Percentiles rank a stretch among this genome's conserved stretches.
These are phyloP conservation scores for Trichophyton equinum DNA, from an alignment of 2,329 filamentous ascomycete genomes.

Conservation along the genomic window DNA sequence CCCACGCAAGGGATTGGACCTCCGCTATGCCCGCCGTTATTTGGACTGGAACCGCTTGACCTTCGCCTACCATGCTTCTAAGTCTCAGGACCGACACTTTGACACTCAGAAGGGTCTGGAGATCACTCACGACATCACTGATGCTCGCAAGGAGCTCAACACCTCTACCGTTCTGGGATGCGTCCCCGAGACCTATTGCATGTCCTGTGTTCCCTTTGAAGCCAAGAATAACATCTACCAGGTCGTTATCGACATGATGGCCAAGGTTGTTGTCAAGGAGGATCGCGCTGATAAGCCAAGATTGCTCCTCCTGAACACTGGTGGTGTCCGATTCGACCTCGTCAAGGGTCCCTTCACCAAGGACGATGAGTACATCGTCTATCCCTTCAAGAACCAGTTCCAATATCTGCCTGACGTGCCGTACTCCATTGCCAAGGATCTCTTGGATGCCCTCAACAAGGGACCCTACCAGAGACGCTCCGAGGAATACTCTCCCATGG, in stretches of 20 bases:
- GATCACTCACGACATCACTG: constrained; percentile 40
- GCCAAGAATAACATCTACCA: constrained; percentile 44
- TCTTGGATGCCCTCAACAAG: constrained; percentile 19
- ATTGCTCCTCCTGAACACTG: constrained; percentile 49
- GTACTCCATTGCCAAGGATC: constrained; percentile 20
- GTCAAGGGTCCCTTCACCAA: constrained; percentile 50
- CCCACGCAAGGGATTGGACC: constrained; percentile 5
- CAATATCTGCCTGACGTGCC: constrained; percentile 22
- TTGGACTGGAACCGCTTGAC: constrained; percentile 57
- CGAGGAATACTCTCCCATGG: background rate
- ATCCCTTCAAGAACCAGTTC: constrained; percentile 22
- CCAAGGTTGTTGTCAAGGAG: constrained; percentile 40
- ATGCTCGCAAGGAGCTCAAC: constrained; percentile 41
- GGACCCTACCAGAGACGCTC: constrained; percentile 20
- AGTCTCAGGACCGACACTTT: constrained; percentile 36
- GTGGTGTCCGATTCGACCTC: constrained; percentile 49
- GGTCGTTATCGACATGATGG: constrained; percentile 40
- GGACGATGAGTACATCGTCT: constrained; percentile 21
- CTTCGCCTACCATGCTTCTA: constrained; percentile 50
- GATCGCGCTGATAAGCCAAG: constrained; percentile 40
- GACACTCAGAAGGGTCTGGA: constrained; percentile 38
- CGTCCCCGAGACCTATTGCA: constrained; percentile 47
- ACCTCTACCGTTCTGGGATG: constrained; percentile 48
- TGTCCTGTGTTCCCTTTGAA: constrained; percentile 40
- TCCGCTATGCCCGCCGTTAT: constrained; percentile 46